phyloP scores from a whole-genome alignment of 1,139 yeast species.

The Blastobotrys niveus region DNA sequence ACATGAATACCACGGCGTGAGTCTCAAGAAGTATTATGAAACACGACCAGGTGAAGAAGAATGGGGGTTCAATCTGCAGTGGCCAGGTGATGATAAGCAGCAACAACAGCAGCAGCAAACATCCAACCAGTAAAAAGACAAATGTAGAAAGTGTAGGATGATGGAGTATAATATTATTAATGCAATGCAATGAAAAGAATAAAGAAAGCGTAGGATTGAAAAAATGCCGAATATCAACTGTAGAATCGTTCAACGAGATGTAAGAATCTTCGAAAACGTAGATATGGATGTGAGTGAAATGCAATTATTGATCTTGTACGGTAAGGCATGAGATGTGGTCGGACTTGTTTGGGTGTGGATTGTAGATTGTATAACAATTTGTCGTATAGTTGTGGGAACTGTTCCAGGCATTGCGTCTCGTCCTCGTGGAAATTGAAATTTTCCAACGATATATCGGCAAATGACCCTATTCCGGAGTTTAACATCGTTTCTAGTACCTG shows the following conservation, averaged over 20 bases:
- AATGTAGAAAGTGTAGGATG: too few relatives aligned
- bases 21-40: slow-evolving; percentile 63
- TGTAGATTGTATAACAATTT: slow-evolving; percentile 2
- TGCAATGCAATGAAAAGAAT: too few relatives aligned
- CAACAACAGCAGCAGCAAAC: slow-evolving; percentile 9
- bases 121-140: too few relatives aligned
- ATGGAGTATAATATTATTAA: too few relatives aligned
- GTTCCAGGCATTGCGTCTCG: slow-evolving; percentile 1
- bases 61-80: slow-evolving; percentile 36
- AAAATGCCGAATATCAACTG: neutral
- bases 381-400: slow-evolving; percentile 6
- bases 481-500: neutral
- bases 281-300: slow-evolving; percentile 4
- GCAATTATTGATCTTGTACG: slow-evolving; percentile 1
- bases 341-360: slow-evolving; percentile 3
- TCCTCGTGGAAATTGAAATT: neutral
- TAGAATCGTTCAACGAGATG: slow-evolving; percentile 2
- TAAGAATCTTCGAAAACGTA: slow-evolving; percentile 1
- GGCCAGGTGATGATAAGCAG: slow-evolving; percentile 19
- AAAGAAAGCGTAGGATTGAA: too few relatives aligned
- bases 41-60: slow-evolving; percentile 45
- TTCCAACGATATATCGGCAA: neutral
- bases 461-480: neutral
- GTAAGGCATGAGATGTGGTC: slow-evolving; percentile 9
- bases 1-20: slow-evolving; percentile 82